phyloP scores from a whole-genome alignment of 2,329 filamentous ascomycete species.

The Penicillium sp. region DNA sequence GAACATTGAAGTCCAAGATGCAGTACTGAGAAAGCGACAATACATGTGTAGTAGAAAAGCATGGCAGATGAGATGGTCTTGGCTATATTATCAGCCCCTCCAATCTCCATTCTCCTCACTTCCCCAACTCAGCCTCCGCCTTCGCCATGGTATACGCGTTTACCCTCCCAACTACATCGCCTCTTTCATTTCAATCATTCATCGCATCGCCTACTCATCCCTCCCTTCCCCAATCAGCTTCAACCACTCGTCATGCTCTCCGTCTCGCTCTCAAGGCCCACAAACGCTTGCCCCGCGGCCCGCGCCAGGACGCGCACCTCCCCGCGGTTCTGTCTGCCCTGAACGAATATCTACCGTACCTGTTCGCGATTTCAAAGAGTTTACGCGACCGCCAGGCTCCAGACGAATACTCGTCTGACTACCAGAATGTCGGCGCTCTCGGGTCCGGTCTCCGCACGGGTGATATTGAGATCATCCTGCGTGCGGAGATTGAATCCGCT shows the following conservation, averaged over 20 bases:
- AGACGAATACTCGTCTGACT: neutral
- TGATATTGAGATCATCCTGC: slow-evolving; percentile 68
- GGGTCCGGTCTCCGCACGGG: slow-evolving; percentile 35
- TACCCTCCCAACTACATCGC: slow-evolving; percentile 82
- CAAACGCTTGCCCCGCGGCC: slow-evolving; percentile 72
- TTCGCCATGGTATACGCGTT: slow-evolving; percentile 83
- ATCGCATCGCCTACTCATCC: slow-evolving; percentile 83
- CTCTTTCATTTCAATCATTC: slow-evolving; percentile 76
- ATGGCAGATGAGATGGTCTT: neutral
- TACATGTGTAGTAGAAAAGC: neutral
- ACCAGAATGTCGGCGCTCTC: neutral
- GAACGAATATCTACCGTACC: slow-evolving; percentile 78
- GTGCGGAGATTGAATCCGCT: slow-evolving; percentile 66
- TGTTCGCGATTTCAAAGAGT: slow-evolving; percentile 74
- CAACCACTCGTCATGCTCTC: slow-evolving; percentile 80
- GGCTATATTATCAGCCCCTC: slow-evolving; percentile 9
- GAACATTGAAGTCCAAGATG: too few relatives aligned
- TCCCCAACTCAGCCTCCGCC: slow-evolving; percentile 22
- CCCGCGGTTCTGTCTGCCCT: slow-evolving; percentile 68
- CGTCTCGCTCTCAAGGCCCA: slow-evolving; percentile 83
- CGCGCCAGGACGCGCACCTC: slow-evolving; percentile 71
- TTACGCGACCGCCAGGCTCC: slow-evolving; percentile 48
- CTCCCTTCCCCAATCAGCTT: slow-evolving; percentile 78
- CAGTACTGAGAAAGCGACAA: too few relatives aligned
- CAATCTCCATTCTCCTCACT: slow-evolving; percentile 1